Base-by-base conservation (phyloP, 2,329 filamentous ascomycete genomes). In the Lachnellula arida region DNA sequence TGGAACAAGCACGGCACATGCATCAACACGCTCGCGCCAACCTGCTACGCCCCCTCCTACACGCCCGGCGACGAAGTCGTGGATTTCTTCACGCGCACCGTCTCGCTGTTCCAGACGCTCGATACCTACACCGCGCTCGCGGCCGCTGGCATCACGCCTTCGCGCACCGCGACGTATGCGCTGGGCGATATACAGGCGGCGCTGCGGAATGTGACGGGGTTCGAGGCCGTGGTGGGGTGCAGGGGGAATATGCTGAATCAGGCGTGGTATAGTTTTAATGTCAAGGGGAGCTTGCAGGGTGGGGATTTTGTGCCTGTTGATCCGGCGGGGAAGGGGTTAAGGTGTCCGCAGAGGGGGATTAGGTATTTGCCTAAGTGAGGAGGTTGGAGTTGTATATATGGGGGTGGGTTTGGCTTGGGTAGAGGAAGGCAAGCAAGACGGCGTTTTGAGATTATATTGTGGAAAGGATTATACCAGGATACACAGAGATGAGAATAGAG, bases 1-100 rank as follows among this genome's bases (percentile, higher is more conserved):
- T 91, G 84, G 82, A 75, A 76, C 61, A 91, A 89, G 70, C 88
- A 91, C 68, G 88, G 88, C 54, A 80, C 77, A n/a, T 90, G 87
- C 72, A 81, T 90, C 61, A 83, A 77, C 63, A 91, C 88, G 0
- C 76, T 91, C 9, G 76, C 85, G 47, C 81, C 87, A 0, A 70
- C 72, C 17, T 91, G 88, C 75, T 91, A 89, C 72, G 5, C 6
- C 19, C 71, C 73, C 2, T 35, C 19, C 7, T 87, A 88, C 69
- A 70, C 76, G 54, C 70, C 78, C 0, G 81, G 80, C 12, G 77
- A 86, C 56, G 87, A 89, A 64, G 84, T 85, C 0, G 79, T 82
- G 14, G 85, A 87, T 67, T 90, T 81, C 72, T 89, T 89, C 72
- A 75, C 84, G 65, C 80, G 77, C 51, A 76, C 84, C 2, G 84